Base-by-base conservation (phyloP, 768 basidiomycete species). In the Daedalea quercina region DNA sequence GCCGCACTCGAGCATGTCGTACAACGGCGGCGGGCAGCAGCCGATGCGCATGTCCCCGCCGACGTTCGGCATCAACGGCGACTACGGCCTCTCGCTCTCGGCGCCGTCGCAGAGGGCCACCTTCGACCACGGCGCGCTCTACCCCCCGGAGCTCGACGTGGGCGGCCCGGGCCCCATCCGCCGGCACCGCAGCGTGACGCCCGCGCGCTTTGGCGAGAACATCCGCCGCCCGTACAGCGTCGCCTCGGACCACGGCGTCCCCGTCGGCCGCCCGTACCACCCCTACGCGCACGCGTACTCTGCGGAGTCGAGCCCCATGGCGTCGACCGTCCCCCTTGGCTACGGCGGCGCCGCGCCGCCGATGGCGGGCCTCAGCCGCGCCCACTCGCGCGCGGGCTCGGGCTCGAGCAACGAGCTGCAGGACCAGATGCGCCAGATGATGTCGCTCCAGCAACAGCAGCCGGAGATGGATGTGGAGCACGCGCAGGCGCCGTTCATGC, bases 131-230 rank as follows among this genome's bases (percentile, higher is more conserved):
- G 55, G 68, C 1, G 56, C 71, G 50, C 64, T 84, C 44, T 85
- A 80, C 60, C 72, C 77, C 0, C 65, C 75, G 22, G 70, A 72
- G 12, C 62, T 76, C 58, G 60, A 53, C 24, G 50, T 51, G 17
- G 41, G 20, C 51, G 77, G 73, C 12, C 62, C 76, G n/a, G 84
- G 86, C 9, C 84, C 86, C 9, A 74, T 82, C 44, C 71, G 86
- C 48, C 74, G 88, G 44, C 81, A 88, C 62, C 76, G 87, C 51
- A 87, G 85, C 65, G 87, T 85, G 77, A 90, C 88, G 8, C 87
- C 88, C 9, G 67, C 74, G 44, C 75, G 82, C 49, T 76, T 70
- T 49, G 79, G 74, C 49, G 73, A 70, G 42, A 72, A 31, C 64
- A 75, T 53, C 78, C 81, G 56, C 57, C 72, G 68, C 73, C 79